Conservation (phyloP, 1,284 basidiomycete species). For the Cryptococcus sp. region DNA sequence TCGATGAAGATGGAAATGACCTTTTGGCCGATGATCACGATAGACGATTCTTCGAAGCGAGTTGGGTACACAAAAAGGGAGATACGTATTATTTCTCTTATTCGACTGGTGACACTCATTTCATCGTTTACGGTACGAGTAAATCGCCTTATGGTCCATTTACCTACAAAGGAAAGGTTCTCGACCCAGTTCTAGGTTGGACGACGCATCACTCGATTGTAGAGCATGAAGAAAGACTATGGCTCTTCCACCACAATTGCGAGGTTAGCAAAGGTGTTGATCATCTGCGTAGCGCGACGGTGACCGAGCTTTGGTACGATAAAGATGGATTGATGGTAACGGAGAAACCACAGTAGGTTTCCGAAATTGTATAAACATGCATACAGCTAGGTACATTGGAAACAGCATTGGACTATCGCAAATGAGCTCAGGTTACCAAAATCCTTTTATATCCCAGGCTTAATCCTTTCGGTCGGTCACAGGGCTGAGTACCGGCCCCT, state of each 20-base stretch:
- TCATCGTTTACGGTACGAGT: constrained; percentile 28
- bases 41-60: constrained; percentile 38
- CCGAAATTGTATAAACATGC: no score
- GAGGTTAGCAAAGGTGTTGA: constrained; percentile 29
- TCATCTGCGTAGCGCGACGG: constrained; percentile 32
- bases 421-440: no score
- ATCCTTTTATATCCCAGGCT: no score
- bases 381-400: no score
- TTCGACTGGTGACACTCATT: constrained; percentile 38
- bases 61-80: constrained; percentile 37
- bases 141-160: constrained; percentile 30
- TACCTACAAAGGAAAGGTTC: constrained; percentile 29
- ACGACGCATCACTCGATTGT: constrained; percentile 37
- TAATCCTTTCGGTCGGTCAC: no score
- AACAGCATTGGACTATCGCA: no score
- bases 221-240: constrained; percentile 30
- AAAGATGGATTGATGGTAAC: constrained; percentile 16
- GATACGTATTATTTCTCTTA: constrained; percentile 37
- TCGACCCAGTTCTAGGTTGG: constrained; percentile 36
- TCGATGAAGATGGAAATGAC: constrained; percentile 21
- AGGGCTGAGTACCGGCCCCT: no score
- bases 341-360: constrained; percentile 8
- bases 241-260: constrained; percentile 40
- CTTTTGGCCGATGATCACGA: constrained; percentile 33
- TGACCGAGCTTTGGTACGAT: constrained; percentile 28